Percentiles rank a stretch among this genome's conserved stretches.
Evolutionary conservation across 1,284 basidiomycete genomes (phyloP).

Genomic region (Laetiporus sulphureus): DNA sequence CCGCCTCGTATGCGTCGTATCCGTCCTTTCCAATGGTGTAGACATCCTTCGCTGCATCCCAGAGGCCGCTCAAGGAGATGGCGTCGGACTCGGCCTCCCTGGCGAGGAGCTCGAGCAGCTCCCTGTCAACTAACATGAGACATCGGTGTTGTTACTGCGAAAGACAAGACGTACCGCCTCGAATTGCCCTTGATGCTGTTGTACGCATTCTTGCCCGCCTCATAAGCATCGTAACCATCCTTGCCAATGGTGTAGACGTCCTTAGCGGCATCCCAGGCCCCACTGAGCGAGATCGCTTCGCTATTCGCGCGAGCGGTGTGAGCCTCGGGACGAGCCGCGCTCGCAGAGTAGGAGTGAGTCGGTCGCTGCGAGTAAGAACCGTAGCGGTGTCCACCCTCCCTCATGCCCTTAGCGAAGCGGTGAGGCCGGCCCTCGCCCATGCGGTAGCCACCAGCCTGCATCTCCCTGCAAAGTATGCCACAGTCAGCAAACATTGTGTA

Average conservation of each 20-base stretch:
- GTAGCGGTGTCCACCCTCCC: no score
- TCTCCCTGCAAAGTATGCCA: no score
- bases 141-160: background rate
- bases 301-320: background rate
- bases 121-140: background rate
- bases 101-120: background rate
- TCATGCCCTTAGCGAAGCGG: no score
- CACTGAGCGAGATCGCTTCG: background rate
- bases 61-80: background rate
- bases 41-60: background rate
- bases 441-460: no score
- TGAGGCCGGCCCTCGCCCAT: no score
- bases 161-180: background rate
- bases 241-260: background rate
- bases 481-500: no score
- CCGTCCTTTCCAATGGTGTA: conserved; percentile 1
- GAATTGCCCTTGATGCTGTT: background rate
- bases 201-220: conserved; percentile 3
- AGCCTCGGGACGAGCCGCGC: background rate
- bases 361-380: background rate
- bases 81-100: background rate
- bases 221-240: conserved; percentile 3
- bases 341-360: background rate
- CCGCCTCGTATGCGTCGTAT: conserved; percentile 5
- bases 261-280: background rate